Conservation (phyloP, 2,329 filamentous ascomycete species). For the Microsporum canis region DNA sequence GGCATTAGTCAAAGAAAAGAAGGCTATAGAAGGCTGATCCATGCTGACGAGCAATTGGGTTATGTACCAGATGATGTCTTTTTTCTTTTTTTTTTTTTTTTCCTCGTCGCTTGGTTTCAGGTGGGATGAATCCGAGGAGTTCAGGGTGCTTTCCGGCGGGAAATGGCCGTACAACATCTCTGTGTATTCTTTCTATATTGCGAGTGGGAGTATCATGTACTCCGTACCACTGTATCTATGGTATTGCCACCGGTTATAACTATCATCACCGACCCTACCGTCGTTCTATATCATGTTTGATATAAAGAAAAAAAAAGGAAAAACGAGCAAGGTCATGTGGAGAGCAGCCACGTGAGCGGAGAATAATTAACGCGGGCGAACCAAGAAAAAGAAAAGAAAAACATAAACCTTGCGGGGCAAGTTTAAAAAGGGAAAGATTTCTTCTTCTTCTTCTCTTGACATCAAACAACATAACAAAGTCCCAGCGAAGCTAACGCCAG, state of each 20-base stretch:
- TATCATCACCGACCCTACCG: background rate
- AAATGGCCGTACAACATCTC: background rate
- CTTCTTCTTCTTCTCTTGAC: background rate
- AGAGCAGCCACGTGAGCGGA: background rate
- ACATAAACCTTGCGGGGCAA: background rate
- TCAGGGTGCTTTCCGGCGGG: background rate
- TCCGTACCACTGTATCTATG: too few species aligned
- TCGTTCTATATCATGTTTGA: background rate
- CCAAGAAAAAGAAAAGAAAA: background rate
- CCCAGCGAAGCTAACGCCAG: too few species aligned
- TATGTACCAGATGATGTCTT: background rate
- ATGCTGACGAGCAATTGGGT: background rate
- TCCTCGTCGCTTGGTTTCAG: background rate
- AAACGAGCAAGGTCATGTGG: background rate
- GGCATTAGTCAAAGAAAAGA: background rate
- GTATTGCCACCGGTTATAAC: background rate
- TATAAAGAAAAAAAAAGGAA: background rate
- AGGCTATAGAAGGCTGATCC: background rate
- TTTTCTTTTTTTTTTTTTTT: background rate
- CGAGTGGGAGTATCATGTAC: too few species aligned
- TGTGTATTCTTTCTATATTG: background rate
- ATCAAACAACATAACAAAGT: too few species aligned
- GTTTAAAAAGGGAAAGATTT: background rate
- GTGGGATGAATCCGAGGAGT: slow-evolving; percentile 1
- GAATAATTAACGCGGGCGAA: background rate